Conservation (phyloP, 2,329 filamentous ascomycete genomes). For the Fusarium longipes region DNA sequence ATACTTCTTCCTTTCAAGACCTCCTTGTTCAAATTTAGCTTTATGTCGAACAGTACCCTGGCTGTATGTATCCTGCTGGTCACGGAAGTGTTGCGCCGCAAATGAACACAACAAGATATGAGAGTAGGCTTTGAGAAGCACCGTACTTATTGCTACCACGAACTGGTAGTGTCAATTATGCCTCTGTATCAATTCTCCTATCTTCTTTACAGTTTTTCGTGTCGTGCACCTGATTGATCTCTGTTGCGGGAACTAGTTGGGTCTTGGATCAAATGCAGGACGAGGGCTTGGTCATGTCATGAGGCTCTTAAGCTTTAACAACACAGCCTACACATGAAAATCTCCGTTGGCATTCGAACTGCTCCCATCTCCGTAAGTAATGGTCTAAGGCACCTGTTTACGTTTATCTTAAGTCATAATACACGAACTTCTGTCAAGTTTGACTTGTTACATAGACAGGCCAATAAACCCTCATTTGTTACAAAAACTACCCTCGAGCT, state of each 20-base stretch:
- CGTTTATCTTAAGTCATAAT: not conserved
- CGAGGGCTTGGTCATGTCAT: too few species aligned
- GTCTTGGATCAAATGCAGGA: too few species aligned
- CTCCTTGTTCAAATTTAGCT: constrained; percentile 3
- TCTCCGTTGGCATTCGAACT: too few species aligned
- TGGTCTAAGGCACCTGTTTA: accelerated
- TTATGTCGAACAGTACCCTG: accelerated
- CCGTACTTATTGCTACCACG: not conserved
- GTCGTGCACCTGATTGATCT: not conserved
- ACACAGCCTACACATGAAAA: too few species aligned
- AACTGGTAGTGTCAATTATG: too few species aligned
- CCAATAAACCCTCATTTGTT: not conserved
- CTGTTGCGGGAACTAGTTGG: too few species aligned
- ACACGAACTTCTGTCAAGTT: too few species aligned
- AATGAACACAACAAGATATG: too few species aligned
- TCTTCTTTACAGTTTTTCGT: too few species aligned
- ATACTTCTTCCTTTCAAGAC: constrained; percentile 22
- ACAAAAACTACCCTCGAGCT: not conserved
- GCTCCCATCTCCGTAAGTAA: too few species aligned
- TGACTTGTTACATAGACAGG: too few species aligned
- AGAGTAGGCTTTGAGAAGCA: not conserved
- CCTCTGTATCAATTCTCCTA: not conserved
- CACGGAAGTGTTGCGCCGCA: not conserved
- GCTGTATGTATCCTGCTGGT: accelerated
- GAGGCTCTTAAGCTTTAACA: not conserved